Evolutionary conservation across 768 basidiomycete genomes (phyloP), one percentile per base, ranked within the genome.

Genomic region (Phanerochaete sordida): DNA sequence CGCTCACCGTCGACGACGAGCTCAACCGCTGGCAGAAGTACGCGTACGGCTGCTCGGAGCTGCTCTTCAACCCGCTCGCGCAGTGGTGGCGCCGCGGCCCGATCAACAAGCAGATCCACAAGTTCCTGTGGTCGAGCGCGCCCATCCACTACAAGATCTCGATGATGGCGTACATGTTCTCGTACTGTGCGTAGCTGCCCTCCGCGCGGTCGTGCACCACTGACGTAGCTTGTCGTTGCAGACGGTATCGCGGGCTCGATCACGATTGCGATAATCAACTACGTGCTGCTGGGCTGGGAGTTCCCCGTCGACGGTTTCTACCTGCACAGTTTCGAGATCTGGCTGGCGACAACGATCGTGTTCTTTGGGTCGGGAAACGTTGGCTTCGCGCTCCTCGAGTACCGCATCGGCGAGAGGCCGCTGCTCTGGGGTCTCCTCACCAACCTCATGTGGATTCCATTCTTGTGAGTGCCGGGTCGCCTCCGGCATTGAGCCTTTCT

Each of bases 21-120:
- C 76, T 95, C 15, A 95, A 94, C 68, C 76, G 94, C 5, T 96
- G 94, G 94, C 91, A 95, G 64, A 96, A 95, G 72, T 92, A 91
- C 65, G 81, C 88, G 0, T 91, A 88, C 72, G 90, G 86, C 3
- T 87, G 85, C 67, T 85, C 81, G 68, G 88, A 90, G 64, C 64
- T 75, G 55, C 60, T 95, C 58, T 95, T 95, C 82, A 88, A 94
- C 70, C 95, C 94, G 0, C 59, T 95, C 62, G 81, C 81, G 47
- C 75, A 86, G 54, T 95, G 93, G 93, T 87, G 84, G 82, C 79
- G 79, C 58, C 75, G 81, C 57, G 94, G 94, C 16, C 94, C 93
- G 1, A 87, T 97, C 73, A 88, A 84, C 59, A 81, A 84, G 65
- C 87, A 91, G 70, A 84, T 93, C 24, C 86, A 88, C 57, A 78